Percentiles rank a stretch among this genome's conserved stretches.
These are phyloP conservation scores for Apiotrichum akiyoshidainum DNA, from an alignment of 1,284 basidiomycete genomes.

Conservation along the genomic window DNA sequence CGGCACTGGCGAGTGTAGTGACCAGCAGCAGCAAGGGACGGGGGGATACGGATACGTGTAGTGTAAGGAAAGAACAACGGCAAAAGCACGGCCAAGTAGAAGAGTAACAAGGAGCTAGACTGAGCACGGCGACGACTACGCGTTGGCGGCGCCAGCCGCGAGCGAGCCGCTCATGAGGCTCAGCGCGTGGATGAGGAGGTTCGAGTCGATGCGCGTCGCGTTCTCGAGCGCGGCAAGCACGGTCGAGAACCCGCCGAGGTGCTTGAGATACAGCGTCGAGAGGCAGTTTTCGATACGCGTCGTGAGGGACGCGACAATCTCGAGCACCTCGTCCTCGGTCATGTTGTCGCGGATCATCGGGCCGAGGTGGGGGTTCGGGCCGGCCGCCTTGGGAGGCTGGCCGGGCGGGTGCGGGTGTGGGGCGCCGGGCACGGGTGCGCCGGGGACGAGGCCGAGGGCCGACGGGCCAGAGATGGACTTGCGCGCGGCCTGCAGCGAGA, in stretches of 20 bases:
- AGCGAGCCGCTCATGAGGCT: constrained; percentile 32
- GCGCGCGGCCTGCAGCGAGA: constrained; percentile 3
- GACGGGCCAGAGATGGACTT: constrained; percentile 5
- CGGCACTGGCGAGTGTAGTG: no score
- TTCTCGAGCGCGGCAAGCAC: constrained; percentile 50
- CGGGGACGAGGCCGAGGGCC: not conserved
- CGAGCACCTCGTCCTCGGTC: constrained; percentile 69
- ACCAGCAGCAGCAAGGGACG: no score
- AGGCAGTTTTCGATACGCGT: constrained; percentile 78
- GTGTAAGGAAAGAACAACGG: no score
- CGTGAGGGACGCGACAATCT: constrained; percentile 70
- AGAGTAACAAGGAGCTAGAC: no score
- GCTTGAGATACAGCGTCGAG: constrained; percentile 57
- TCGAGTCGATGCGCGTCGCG: constrained; percentile 40
- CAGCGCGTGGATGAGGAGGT: constrained; percentile 39
- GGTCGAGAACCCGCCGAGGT: constrained; percentile 47
- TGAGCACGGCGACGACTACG: no score
- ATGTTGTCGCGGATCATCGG: constrained; percentile 71
- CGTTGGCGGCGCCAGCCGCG: no score
- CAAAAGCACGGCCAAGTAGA: no score
- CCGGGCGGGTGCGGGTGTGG: not conserved
- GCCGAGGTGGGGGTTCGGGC: constrained; percentile 53
- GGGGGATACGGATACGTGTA: no score
- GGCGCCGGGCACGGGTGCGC: no score
- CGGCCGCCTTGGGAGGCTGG: constrained; percentile 11